Evolutionary conservation across 768 basidiomycete genomes (phyloP).

Genomic region (Suillus bovinus): DNA sequence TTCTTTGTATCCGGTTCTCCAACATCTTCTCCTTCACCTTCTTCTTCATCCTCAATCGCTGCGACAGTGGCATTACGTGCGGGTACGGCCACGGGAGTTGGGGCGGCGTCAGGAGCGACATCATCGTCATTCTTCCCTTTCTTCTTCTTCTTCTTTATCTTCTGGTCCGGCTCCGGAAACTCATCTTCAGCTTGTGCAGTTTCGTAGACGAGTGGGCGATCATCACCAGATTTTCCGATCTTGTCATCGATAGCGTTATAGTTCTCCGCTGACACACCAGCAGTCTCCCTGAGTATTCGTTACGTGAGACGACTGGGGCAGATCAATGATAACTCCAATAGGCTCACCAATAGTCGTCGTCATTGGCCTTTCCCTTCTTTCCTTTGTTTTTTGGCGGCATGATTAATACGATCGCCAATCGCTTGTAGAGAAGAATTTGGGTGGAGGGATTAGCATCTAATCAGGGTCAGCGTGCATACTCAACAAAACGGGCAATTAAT

Average conservation of each 20-base stretch:
- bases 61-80: constrained; percentile 24
- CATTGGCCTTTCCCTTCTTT: constrained; percentile 82
- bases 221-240: constrained; percentile 43
- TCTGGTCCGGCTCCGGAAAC: constrained; percentile 7
- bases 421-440: background rate
- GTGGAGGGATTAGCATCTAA: background rate
- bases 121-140: constrained; percentile 61
- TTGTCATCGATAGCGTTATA: constrained; percentile 33
- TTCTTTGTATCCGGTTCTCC: constrained; percentile 54
- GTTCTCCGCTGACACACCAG: constrained; percentile 55
- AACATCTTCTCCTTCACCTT: constrained; percentile 61
- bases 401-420: constrained; percentile 4
- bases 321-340: constrained; percentile 14
- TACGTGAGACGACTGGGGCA: constrained; percentile 15
- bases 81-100: constrained; percentile 31
- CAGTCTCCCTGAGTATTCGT: constrained; percentile 53
- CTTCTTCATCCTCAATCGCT: constrained; percentile 60
- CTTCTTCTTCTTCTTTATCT: constrained; percentile 49
- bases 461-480: background rate
- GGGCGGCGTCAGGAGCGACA: constrained; percentile 29
- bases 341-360: constrained; percentile 79
- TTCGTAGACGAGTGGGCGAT: constrained; percentile 40
- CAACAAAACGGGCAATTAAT: background rate
- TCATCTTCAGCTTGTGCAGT: constrained; percentile 41
- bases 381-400: constrained; percentile 72